Percentiles rank a stretch among this genome's conserved stretches.
These are phyloP conservation scores for Lodderomyces parapsilosis DNA, from an alignment of 1,139 yeast species.

Conservation along the genomic window DNA sequence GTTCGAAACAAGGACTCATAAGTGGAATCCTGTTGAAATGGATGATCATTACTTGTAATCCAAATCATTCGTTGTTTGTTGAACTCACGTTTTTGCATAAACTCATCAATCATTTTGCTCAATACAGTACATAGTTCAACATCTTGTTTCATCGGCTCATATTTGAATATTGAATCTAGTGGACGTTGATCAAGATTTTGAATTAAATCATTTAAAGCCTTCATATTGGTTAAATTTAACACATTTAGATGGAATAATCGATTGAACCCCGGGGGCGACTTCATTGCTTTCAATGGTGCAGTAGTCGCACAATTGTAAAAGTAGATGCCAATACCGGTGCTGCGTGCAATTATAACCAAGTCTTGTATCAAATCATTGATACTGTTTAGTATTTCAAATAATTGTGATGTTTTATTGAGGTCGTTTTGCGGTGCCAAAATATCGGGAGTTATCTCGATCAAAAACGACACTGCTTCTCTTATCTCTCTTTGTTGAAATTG, in stretches of 20 bases:
- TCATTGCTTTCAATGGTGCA: conserved; percentile 9
- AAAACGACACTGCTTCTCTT: conserved; percentile 63
- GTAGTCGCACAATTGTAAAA: conserved; percentile 48
- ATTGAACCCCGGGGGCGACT: conserved; percentile 21
- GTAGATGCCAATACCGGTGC: conserved; percentile 67
- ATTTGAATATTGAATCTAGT: conserved; percentile 18
- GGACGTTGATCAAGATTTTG: conserved; percentile 25
- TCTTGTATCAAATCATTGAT: conserved; percentile 56
- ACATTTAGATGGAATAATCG: conserved; percentile 35
- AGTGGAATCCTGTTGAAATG: conserved; percentile 26
- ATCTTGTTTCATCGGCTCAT: conserved; percentile 18
- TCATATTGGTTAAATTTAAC: conserved; percentile 41
- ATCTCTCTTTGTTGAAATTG: conserved; percentile 44
- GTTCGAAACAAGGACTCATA: conserved; percentile 52
- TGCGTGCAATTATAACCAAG: conserved; percentile 56
- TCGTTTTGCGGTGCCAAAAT: conserved; percentile 39
- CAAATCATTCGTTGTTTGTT: conserved; percentile 39
- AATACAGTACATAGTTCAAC: conserved; percentile 20
- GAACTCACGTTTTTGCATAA: conserved; percentile 29
- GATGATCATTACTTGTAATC: conserved; percentile 44
- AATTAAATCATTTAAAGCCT: conserved; percentile 32
- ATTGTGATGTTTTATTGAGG: conserved; percentile 33
- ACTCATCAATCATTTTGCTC: conserved; percentile 33
- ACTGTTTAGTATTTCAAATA: conserved; percentile 54
- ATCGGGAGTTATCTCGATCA: conserved; percentile 57